phyloP scores from a whole-genome alignment of 2,329 filamentous ascomycete species.

The Albophoma yamanashiensis region DNA sequence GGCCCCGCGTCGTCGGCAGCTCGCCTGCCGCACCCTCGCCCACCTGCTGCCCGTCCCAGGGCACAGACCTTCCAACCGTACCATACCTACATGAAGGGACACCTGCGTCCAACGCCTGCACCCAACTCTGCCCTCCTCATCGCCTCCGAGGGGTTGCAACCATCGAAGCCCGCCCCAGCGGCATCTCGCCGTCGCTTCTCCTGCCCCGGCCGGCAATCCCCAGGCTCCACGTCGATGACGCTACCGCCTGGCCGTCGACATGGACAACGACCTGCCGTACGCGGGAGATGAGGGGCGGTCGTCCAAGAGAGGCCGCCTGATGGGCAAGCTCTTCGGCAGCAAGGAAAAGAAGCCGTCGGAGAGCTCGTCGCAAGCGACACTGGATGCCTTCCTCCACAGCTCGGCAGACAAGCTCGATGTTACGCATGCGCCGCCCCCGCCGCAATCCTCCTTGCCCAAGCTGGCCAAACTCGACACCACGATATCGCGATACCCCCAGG shows the following conservation, averaged over 20 bases:
- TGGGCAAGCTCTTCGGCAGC: constrained; percentile 50
- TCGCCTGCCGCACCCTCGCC: neutral
- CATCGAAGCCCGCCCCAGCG: neutral
- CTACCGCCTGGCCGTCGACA: constrained; percentile 17
- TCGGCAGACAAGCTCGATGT: constrained; percentile 44
- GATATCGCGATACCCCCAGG: constrained; percentile 45
- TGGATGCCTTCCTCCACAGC: constrained; percentile 50
- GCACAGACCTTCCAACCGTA: neutral
- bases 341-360: constrained; percentile 25
- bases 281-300: constrained; percentile 27
- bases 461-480: constrained; percentile 47
- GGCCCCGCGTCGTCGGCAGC: neutral
- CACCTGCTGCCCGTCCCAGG: neutral
- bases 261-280: constrained; percentile 34
- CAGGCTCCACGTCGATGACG: constrained; percentile 17
- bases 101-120: neutral
- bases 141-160: neutral
- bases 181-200: neutral
- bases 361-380: constrained; percentile 28
- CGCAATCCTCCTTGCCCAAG: constrained; percentile 31
- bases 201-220: constrained; percentile 4
- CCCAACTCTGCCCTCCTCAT: neutral
- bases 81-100: neutral
- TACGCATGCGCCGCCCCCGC: constrained; percentile 36
- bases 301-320: constrained; percentile 43